Percentiles rank a stretch among this genome's conserved stretches.
phyloP scores from a whole-genome alignment of 2,329 filamentous ascomycete genomes.

The Beauveria caledonica region DNA sequence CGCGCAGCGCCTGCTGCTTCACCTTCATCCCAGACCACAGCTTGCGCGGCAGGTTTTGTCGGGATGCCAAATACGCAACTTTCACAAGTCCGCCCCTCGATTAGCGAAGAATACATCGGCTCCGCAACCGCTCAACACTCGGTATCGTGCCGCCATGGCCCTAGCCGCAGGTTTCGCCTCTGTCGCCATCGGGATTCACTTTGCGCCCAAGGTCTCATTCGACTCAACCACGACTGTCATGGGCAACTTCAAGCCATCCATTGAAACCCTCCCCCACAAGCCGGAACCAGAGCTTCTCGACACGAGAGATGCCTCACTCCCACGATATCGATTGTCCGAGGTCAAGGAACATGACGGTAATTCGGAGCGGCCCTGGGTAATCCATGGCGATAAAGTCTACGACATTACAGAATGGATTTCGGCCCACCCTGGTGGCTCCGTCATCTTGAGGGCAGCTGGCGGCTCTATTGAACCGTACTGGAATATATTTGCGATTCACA shows the following conservation, averaged over 20 bases:
- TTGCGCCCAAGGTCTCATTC: constrained; percentile 1
- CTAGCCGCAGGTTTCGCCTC: background rate
- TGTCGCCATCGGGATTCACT: background rate
- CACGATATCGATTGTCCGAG: constrained; percentile 42
- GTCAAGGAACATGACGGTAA: constrained; percentile 44
- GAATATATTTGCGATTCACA: constrained; percentile 63
- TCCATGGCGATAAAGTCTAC: constrained; percentile 56
- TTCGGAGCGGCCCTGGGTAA: constrained; percentile 53
- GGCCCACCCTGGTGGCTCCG: constrained; percentile 58
- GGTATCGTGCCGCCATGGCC: background rate
- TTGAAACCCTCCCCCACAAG: background rate
- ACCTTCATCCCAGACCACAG: background rate
- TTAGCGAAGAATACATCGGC: background rate
- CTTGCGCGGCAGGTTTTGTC: background rate
- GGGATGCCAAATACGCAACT: background rate
- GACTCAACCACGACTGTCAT: background rate
- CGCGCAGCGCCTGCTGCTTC: constrained; percentile 11
- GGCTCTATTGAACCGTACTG: constrained; percentile 59
- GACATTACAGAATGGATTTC: constrained; percentile 62
- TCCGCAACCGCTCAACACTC: background rate
- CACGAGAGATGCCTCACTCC: constrained; percentile 33
- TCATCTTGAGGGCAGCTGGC: constrained; percentile 58
- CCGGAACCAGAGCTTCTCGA: constrained; percentile 13
- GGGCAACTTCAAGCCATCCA: constrained; percentile 4
- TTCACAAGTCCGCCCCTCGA: background rate